Conservation (phyloP, 345 rosid genomes). For the Aquilaria sinensis region DNA sequence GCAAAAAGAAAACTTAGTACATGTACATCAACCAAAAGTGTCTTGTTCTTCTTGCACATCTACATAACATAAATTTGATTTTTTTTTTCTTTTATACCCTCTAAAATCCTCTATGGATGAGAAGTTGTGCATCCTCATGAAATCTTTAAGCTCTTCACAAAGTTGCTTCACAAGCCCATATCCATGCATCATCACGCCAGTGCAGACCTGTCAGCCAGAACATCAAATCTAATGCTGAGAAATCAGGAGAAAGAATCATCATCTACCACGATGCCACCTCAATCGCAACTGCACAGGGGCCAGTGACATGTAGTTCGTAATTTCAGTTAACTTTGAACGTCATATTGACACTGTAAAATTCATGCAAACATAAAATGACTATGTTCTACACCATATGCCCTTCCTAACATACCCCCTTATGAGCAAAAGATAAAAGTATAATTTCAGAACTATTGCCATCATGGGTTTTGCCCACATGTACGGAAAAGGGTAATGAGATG, state of each 20-base stretch:
- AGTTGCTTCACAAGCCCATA: conserved; percentile 87
- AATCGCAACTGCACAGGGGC: not conserved
- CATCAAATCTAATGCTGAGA: not conserved
- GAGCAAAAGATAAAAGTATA: too few relatives aligned
- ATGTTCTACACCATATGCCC: too few relatives aligned
- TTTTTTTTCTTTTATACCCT: conserved; percentile 41
- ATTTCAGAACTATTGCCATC: too few relatives aligned
- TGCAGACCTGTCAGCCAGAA: conserved; percentile 59
- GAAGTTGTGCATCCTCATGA: conserved; percentile 87
- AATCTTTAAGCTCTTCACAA: conserved; percentile 69
- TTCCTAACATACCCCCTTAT: too few relatives aligned
- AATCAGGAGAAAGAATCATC: not conserved
- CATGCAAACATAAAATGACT: too few relatives aligned
- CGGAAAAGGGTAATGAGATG: too few relatives aligned
- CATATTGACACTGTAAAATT: too few relatives aligned
- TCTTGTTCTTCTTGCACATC: not conserved
- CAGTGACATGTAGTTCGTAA: not conserved
- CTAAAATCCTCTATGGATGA: conserved; percentile 80
- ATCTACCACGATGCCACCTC: not conserved
- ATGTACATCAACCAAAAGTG: not conserved
- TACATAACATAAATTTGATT: not conserved
- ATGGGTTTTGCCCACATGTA: too few relatives aligned
- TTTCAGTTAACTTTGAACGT: too few relatives aligned
- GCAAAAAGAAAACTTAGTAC: not conserved
- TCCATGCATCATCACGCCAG: conserved; percentile 99